Base-by-base conservation (phyloP, 345 rosid species). In the Psidium guajava region DNA sequence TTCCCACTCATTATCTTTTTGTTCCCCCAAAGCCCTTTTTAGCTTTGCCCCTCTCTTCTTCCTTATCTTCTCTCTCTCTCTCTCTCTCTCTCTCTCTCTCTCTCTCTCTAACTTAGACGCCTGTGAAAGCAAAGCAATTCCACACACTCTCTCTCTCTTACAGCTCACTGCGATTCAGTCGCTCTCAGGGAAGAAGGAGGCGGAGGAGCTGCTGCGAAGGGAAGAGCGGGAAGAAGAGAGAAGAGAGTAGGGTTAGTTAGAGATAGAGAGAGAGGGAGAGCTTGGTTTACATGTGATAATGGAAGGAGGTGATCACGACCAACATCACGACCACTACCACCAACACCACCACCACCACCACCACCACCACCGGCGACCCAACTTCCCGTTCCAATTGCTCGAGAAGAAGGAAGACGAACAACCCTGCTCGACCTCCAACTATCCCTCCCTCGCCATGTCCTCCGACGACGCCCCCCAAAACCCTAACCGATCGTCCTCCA, bases 1-100 rank as follows among this genome's bases (percentile, higher is more conserved):
- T 93, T 95, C 93, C 92, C 92, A 90, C 94, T 93, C 97, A 92
- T 94, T 92, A 93, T 92, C 93, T 89, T 94, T 91, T 94, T 91
- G 94, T 92, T 94, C 91, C 94, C 92, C 93, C 90, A 94, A 86
- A 92, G 92, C 92, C 91, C 88, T 64, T 82, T 87, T 85, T 80
- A 89, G 83, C 77, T 87, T 52, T 89, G 83, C 50, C 80, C 24
- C 83, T 81, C 85, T 84, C 50, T 54, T 27, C 77, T 20, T 47
- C 21, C 75, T 53, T 27, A 4, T 52, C 28, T 44, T 52, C 55
- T 25, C 52, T 81, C 83, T 51, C 84, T 52, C 85, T 61, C 87
- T 28, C 81, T 59, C 83, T 56, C 85, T 58, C 83, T n/a, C 74
- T 6, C 85, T 83, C 69, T 44, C 54, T 80, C 80, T 54, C 87